phyloP scores from a whole-genome alignment of 2,329 filamentous ascomycete species.

The Aspergillus cejpii region DNA sequence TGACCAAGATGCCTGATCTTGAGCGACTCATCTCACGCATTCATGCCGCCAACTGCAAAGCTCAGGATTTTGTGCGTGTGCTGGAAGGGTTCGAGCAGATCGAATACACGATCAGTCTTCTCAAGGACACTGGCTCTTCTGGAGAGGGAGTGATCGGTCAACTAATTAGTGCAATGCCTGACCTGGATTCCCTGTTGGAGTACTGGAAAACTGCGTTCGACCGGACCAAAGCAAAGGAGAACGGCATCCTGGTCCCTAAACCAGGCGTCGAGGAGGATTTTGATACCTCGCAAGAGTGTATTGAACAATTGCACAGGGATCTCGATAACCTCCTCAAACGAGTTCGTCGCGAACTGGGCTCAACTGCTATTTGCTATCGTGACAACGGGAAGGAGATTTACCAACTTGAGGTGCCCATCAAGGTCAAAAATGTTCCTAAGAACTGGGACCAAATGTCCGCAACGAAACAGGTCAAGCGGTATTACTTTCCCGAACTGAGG shows the following conservation, averaged over 20 bases:
- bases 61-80: conserved; percentile 87
- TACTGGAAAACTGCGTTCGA: conserved; percentile 94
- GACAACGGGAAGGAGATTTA: conserved; percentile 97
- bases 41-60: conserved; percentile 81
- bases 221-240: conserved; percentile 66
- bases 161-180: conserved; percentile 77
- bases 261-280: conserved; percentile 86
- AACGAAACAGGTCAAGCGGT: conserved; percentile 82
- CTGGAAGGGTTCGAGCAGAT: conserved; percentile 97
- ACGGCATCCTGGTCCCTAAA: conserved; percentile 77
- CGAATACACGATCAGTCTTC: conserved; percentile 80
- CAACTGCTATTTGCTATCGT: conserved; percentile 64
- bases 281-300: conserved; percentile 69
- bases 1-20: conserved; percentile 87
- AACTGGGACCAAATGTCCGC: conserved; percentile 96
- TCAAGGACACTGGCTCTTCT: conserved; percentile 61
- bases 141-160: conserved; percentile 78
- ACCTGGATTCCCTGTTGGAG: conserved; percentile 64
- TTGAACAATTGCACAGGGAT: conserved; percentile 67
- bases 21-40: conserved; percentile 91
- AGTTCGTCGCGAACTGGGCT: conserved; percentile 67
- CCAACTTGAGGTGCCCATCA: conserved; percentile 81
- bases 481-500: conserved; percentile 81
- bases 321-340: conserved; percentile 65
- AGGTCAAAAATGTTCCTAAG: conserved; percentile 73